Base-by-base conservation (phyloP, 140 eudicot genomes). In the Anethum foeniculum region DNA sequence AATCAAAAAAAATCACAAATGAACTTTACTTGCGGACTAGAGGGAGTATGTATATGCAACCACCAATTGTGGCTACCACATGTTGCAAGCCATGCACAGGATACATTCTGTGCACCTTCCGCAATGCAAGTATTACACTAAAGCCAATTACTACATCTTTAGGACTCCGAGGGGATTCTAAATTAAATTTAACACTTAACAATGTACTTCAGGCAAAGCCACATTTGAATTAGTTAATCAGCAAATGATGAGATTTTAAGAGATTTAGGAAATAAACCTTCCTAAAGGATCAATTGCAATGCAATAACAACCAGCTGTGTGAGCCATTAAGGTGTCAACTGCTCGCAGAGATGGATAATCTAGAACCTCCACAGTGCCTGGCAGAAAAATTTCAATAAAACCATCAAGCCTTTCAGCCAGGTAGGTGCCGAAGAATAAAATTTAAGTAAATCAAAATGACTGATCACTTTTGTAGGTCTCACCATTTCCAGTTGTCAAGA, bases 271-370 rank as follows among this genome's bases (percentile, higher is more conserved):
- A 39, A 77, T 77, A 74, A 28, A 92, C 99, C 97, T 95, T 89
- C 99, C 99, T 43, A 87, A 74, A 23, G 99, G 99, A 75, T 95
- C 97, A 67, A 90, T 95, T 43, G 97, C 97, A 85, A 95, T 95
- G 88, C 99, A 95, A 83, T 95, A 95, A 78, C 99, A 95, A 89
- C 99, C 99, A 82, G 99, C 99, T 58, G 99, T 95, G 69, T 95
- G 99, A 86, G 99, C 99, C 79, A 87, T 89, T 78, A 95, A 91
- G 77, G 99, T 95, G 81, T 87, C 90, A 54, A 92, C 91, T 32
- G 93, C 92, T 77, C 79, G 87, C 73, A 95, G 97, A 81, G 97
- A 90, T 39, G 99, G 99, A 84, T 92, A 95, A 71, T 93, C 88
- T 52, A 95, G 88, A 49, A 95, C 99, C 93, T 95, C 99, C 71